Conservation (phyloP, 805 yeast species). For the Starmerella roubikii region DNA sequence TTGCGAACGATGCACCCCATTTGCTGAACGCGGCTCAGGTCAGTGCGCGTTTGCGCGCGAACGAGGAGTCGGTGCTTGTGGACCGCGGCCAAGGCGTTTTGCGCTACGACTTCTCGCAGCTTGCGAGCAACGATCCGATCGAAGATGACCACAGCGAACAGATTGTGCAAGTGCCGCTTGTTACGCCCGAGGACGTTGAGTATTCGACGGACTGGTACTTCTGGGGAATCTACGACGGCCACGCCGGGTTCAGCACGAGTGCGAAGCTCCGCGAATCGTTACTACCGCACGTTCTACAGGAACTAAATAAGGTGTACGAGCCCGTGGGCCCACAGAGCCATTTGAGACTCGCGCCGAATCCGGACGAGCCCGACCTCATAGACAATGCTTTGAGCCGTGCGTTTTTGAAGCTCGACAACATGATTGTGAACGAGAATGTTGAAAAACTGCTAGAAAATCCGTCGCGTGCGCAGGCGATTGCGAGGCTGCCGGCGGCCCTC, state of each 20-base stretch:
- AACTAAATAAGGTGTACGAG: conserved; percentile 45
- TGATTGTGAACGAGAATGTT: conserved; percentile 65
- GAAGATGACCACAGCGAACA: conserved; percentile 89
- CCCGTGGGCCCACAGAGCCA: conserved; percentile 35
- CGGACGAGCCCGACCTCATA: conserved; percentile 40
- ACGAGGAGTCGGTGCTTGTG: conserved; percentile 68
- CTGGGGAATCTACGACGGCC: conserved; percentile 95
- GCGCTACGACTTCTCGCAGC: conserved; percentile 78
- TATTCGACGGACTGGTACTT: conserved; percentile 70
- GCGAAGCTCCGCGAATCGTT: conserved; percentile 70
- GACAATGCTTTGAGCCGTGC: conserved; percentile 74
- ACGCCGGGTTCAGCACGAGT: conserved; percentile 90
- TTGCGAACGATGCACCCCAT: conserved; percentile 6
- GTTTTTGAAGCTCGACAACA: conserved; percentile 71
- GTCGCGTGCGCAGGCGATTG: conserved; percentile 49
- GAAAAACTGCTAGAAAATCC: conserved; percentile 56
- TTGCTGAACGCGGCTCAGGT: conserved; percentile 42
- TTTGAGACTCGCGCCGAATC: conserved; percentile 42
- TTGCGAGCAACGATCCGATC: conserved; percentile 83
- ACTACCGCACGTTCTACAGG: conserved; percentile 61
- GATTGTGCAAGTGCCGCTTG: conserved; percentile 46
- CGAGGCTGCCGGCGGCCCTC: conserved; percentile 75
- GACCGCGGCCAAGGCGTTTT: conserved; percentile 77
- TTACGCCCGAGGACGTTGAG: conserved; percentile 28
- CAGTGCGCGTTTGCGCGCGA: conserved; percentile 48